Percentiles rank a stretch among this genome's conserved stretches.
These are phyloP conservation scores for Candida pseudoviswanathii DNA, from an alignment of 1,139 yeast genomes.

Conservation along the genomic window DNA sequence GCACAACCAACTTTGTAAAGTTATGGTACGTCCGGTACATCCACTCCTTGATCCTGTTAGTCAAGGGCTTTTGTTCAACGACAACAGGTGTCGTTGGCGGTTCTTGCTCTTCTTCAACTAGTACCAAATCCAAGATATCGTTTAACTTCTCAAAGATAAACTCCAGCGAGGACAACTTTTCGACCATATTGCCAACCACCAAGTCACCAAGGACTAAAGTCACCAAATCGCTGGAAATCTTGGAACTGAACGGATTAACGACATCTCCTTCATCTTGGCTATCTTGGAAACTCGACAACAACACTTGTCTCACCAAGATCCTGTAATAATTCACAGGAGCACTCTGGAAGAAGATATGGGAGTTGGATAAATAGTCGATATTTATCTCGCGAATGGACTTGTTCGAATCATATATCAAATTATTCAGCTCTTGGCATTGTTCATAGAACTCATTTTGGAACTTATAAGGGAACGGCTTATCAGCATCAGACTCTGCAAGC, in stretches of 20 bases:
- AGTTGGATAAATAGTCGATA: conserved; percentile 14
- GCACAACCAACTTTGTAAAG: conserved; percentile 1
- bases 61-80: not conserved
- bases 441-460: conserved; percentile 18
- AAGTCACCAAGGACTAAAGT: conserved; percentile 36
- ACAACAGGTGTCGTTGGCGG: too few species aligned
- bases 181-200: conserved; percentile 32
- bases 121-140: conserved; percentile 7
- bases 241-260: conserved; percentile 22
- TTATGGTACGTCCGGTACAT: conserved; percentile 1
- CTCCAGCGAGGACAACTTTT: conserved; percentile 31
- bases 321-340: conserved; percentile 25
- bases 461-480: conserved; percentile 15
- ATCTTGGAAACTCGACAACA: conserved; percentile 12
- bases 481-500: conserved; percentile 3
- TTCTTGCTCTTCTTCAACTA: not conserved
- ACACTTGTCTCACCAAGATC: conserved; percentile 25
- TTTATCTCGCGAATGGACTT: conserved; percentile 14
- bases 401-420: conserved; percentile 14
- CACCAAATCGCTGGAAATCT: conserved; percentile 32
- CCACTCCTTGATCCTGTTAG: not conserved
- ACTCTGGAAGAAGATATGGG: conserved; percentile 23
- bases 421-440: conserved; percentile 6
- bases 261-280: not conserved
- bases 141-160: conserved; percentile 27